Percentiles rank a stretch among this genome's conserved stretches.
These are phyloP conservation scores for Panellus pusillus DNA, from an alignment of 768 basidiomycete species.

Conservation along the genomic window DNA sequence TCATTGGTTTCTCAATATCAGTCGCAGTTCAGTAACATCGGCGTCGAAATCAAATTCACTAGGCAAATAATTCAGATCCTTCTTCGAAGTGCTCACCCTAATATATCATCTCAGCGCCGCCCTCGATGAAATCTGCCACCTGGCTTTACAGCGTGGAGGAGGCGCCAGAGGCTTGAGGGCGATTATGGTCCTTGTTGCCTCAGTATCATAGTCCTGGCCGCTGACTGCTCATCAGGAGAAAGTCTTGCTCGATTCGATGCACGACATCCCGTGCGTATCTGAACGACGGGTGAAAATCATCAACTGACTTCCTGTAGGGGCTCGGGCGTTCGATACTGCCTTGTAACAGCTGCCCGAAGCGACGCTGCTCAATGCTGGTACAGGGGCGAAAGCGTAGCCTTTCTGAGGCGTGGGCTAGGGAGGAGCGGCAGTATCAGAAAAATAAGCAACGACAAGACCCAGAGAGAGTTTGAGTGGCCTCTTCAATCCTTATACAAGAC, in stretches of 20 bases:
- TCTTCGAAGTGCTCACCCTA: no score
- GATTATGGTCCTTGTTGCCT: conserved; percentile 62
- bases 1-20: conserved; percentile 90
- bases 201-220: not conserved
- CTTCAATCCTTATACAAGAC: not conserved
- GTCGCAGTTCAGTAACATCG: conserved; percentile 79
- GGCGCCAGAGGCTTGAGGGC: conserved; percentile 89
- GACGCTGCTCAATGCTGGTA: conserved; percentile 77
- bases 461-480: not conserved
- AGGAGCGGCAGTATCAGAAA: conserved; percentile 44
- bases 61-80: no score
- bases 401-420: conserved; percentile 76
- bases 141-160: conserved; percentile 79
- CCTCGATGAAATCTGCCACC: conserved; percentile 76
- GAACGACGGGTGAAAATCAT: conserved; percentile 3
- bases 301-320: conserved; percentile 5
- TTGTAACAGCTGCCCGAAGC: conserved; percentile 73
- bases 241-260: conserved; percentile 87
- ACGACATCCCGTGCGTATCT: conserved; percentile 78
- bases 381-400: conserved; percentile 58
- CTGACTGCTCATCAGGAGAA: conserved; percentile 54
- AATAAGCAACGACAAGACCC: conserved; percentile 1
- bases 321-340: conserved; percentile 73
- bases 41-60: conserved; percentile 86
- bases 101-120: conserved; percentile 45